These are phyloP conservation scores for Alternaria sp. DNA, from an alignment of 2,329 filamentous ascomycete species.

Conservation along the genomic window DNA sequence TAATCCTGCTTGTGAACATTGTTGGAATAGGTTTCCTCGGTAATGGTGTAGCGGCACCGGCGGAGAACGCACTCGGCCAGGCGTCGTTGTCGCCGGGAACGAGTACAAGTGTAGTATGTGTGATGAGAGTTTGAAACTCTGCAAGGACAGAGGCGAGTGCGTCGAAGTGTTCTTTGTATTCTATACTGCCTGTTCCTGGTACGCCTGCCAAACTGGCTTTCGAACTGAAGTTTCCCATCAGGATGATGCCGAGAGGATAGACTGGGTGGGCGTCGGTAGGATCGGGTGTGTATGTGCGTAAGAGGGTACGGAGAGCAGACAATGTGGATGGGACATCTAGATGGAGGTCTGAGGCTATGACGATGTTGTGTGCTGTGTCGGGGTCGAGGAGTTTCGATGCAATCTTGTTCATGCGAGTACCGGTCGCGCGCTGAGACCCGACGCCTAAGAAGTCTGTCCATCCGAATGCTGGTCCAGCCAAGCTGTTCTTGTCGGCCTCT, in stretches of 20 bases:
- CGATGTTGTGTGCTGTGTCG: constrained; percentile 60
- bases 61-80: constrained; percentile 89
- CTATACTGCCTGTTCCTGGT: constrained; percentile 81
- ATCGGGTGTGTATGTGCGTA: constrained; percentile 72
- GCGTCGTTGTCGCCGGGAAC: constrained; percentile 96
- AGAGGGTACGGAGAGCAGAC: constrained; percentile 80
- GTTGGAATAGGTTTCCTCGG: constrained; percentile 80
- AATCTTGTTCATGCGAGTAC: constrained; percentile 81
- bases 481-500: constrained; percentile 50
- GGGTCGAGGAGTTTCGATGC: constrained; percentile 71
- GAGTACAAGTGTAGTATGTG: constrained; percentile 85
- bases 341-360: constrained; percentile 86
- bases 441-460: constrained; percentile 97
- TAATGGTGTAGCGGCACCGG: constrained; percentile 74
- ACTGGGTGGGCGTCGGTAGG: constrained; percentile 64
- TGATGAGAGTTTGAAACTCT: constrained; percentile 83
- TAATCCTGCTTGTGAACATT: constrained; percentile 87
- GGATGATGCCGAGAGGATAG: constrained; percentile 79
- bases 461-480: constrained; percentile 69
- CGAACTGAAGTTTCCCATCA: constrained; percentile 84
- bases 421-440: constrained; percentile 86
- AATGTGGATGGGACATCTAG: constrained; percentile 85
- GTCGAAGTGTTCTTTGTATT: constrained; percentile 97
- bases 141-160: constrained; percentile 81
- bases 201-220: constrained; percentile 68